Base-by-base conservation (phyloP, 805 yeast genomes). In the Saturnispora besseyi region DNA sequence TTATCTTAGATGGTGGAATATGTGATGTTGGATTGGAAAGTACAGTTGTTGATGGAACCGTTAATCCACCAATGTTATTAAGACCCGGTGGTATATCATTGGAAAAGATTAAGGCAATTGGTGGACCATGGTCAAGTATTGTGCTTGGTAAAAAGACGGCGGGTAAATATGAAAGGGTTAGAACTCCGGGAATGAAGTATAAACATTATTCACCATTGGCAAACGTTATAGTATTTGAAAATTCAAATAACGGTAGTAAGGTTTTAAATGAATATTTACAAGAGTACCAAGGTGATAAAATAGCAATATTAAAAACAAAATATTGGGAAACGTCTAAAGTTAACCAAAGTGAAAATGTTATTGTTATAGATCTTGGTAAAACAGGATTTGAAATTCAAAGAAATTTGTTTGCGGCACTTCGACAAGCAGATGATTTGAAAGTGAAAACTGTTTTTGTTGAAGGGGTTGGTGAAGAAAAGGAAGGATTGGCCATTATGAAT, bases 131-230 rank as follows among this genome's bases (percentile, higher is more conserved):
- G 97, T 58, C 64, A 6, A 64, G 79, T 45, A 77, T 87, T 2
- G 65, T 77, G 5, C 67, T 85, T 5, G 89, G 86, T 8, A 83
- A 79, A 56, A 76, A 75, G 55, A 78, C 79, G 2, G 87, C 87
- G 1, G 85, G 81, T 18, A 68, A 72, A 31, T 37, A 59, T 21
- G 97, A 87, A 55, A 75, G 81, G 1, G 95, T 85, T 0, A 76
- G 85, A 57, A 93, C 99, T 0, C 99, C 99, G 0, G 99, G 99
- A 0, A 93, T 93, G 99, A 93, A 93, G 62, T 93, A 93, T 63
- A 81, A 86, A 57, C 99, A 93, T 64, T 93, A 93, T 64, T 86
- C 96, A 0, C 99, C 99, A 3, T 75, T 76, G 2, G 96, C 97
- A 0, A 79, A 76, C 51, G 98, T 93, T 3, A 69, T 84, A 0